phyloP scores from a whole-genome alignment of 2,329 filamentous ascomycete species.

The Aquanectria penicillioides region DNA sequence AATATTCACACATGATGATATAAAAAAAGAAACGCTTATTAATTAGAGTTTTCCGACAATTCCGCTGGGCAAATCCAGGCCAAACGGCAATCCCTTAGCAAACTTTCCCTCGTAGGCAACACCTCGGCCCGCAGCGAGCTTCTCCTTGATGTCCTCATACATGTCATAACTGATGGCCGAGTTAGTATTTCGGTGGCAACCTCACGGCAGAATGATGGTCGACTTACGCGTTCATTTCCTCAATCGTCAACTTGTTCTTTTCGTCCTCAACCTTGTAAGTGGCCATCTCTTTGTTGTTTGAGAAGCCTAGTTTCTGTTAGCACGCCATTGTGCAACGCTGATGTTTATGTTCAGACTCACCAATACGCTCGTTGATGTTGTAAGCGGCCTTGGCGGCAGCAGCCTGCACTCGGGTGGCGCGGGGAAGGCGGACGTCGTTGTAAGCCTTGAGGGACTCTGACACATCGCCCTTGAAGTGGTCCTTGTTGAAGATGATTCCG shows the following conservation, averaged over 20 bases:
- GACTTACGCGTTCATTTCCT: constrained; percentile 73
- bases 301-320: constrained; percentile 60
- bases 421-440: constrained; percentile 61
- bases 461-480: constrained; percentile 59
- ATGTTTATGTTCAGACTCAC: too few relatives aligned
- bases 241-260: constrained; percentile 70
- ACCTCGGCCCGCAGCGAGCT: constrained; percentile 45
- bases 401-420: constrained; percentile 65
- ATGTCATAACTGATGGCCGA: constrained; percentile 61
- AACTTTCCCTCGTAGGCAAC: constrained; percentile 8
- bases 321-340: too few relatives aligned
- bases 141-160: constrained; percentile 64
- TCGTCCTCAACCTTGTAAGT: constrained; percentile 72
- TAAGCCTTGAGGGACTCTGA: constrained; percentile 60
- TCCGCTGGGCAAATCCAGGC: constrained; percentile 19
- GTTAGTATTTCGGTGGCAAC: background rate
- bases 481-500: constrained; percentile 67
- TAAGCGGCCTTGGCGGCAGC: constrained; percentile 67
- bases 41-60: constrained; percentile 6
- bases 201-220: rapidly evolving
- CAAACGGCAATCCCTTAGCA: constrained; percentile 15
- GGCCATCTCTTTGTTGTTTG: constrained; percentile 64
- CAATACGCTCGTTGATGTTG: constrained; percentile 72
- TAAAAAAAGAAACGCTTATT: constrained; percentile 2
- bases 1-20: background rate